Percentiles rank a stretch among this genome's conserved stretches.
Conservation (phyloP, 345 rosid species). For the Sisymbrium irio region DNA sequence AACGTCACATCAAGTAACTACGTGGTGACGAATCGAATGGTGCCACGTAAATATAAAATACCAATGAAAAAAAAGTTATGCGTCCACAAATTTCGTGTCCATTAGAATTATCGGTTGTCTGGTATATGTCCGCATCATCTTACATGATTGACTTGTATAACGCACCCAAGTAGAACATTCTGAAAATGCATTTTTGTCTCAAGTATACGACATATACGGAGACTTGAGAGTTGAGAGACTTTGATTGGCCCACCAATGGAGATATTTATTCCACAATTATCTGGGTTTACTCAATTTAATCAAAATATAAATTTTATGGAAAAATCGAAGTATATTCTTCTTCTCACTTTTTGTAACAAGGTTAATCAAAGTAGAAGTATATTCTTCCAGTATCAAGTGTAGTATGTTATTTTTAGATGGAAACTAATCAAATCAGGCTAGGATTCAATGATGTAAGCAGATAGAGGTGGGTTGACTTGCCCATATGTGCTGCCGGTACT, state of each 20-base stretch:
- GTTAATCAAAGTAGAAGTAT: too few species aligned
- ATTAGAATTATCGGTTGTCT: neutral
- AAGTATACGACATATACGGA: neutral
- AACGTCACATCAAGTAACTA: neutral
- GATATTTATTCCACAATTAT: neutral
- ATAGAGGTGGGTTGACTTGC: too few species aligned
- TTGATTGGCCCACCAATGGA: neutral
- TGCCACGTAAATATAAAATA: neutral
- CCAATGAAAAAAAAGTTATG: neutral
- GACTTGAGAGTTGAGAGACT: neutral
- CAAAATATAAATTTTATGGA: too few species aligned
- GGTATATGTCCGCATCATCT: neutral
- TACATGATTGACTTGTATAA: neutral
- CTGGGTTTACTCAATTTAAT: too few species aligned
- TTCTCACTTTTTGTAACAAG: too few species aligned
- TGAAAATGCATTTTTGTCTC: neutral
- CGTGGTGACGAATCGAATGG: neutral
- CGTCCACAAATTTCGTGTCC: neutral
- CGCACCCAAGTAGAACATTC: neutral
- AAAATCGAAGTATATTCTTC: too few species aligned
- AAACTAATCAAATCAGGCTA: too few species aligned
- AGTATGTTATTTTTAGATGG: too few species aligned
- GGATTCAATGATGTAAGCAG: too few species aligned
- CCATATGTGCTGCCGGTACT: too few species aligned
- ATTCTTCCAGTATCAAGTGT: too few species aligned